Evolutionary conservation across 441 rosid genomes (phyloP), one percentile per base, ranked within the genome.

Genomic region (Erodium moschatum): DNA sequence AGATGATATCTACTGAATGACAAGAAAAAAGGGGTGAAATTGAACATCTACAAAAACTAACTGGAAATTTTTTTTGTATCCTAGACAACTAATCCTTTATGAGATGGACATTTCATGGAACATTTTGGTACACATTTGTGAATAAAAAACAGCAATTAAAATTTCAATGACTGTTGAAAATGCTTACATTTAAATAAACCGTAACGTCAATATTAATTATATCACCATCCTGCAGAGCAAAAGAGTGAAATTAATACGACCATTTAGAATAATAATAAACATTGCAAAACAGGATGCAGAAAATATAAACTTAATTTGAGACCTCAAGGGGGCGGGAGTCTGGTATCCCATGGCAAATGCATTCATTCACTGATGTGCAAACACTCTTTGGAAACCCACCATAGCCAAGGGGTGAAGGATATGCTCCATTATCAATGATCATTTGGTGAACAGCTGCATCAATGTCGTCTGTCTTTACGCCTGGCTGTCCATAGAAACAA

Each of bases 391-490:
- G 98, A 74, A 92, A 90, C 64, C 97, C 94, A 58, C 96, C 97
- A 78, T 92, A 92, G 18, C 98, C 96, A 76, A 92, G 96, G 65
- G 98, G 98, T 1, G 98, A 92, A n/a, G 97, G 98, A 82, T 92
- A 92, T 1, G 98, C 98, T 73, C 97, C 97, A 69, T 84, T 90
- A 69, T 90, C 92, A 60, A 92, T 85, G 68, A 89, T 90, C 97
- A 90, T 87, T 50, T 85, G 92, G 67, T 92, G 98, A 72, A 92
- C 96, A 0, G 91, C 96, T 82, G 84, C 78, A 73, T 92, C 97
- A 40, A 90, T 90, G 75, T 89, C 97, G 79, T 90, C 94, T 1
- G 94, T 90, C 27, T 71, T 87, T 69, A 88, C 65, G 60, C 96
- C 97, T 67, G 96, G 94, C 98, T 92, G 96, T 79, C 81, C 83